Conservation (phyloP, 192 early-diverging fungal genomes). For the Funneliformis mosseae region DNA sequence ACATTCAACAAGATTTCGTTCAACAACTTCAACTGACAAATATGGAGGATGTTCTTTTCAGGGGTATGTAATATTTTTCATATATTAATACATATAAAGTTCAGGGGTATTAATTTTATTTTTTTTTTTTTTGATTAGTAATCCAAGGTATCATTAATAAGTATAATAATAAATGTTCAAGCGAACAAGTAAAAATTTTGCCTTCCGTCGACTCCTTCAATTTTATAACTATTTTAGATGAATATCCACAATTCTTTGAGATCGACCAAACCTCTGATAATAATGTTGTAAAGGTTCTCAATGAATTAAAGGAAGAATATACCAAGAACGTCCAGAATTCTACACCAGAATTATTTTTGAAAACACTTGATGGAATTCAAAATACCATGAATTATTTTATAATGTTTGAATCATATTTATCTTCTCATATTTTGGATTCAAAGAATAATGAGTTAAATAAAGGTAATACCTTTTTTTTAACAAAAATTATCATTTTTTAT, state of each 20-base stretch:
- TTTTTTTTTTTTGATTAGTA: background rate
- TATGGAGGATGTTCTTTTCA: background rate
- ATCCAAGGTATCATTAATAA: background rate
- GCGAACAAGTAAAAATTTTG: background rate
- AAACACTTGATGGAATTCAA: background rate
- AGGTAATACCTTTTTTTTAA: background rate
- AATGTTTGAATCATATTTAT: background rate
- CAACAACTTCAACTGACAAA: background rate
- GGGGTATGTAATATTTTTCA: background rate
- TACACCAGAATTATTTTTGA: background rate
- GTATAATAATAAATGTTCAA: background rate
- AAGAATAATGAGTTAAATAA: background rate
- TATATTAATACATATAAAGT: background rate
- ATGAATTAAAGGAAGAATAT: background rate
- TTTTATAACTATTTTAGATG: background rate
- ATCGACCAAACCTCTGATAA: background rate
- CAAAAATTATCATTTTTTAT: background rate
- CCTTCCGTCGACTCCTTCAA: background rate
- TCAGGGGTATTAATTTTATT: background rate
- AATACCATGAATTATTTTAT: background rate
- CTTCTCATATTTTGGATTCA: background rate
- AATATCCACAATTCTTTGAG: background rate
- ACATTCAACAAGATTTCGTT: background rate
- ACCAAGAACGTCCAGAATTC: background rate
- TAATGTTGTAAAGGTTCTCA: background rate